phyloP scores from a whole-genome alignment of 192 early-diverging fungal genomes.

The Mortierella antarctica region DNA sequence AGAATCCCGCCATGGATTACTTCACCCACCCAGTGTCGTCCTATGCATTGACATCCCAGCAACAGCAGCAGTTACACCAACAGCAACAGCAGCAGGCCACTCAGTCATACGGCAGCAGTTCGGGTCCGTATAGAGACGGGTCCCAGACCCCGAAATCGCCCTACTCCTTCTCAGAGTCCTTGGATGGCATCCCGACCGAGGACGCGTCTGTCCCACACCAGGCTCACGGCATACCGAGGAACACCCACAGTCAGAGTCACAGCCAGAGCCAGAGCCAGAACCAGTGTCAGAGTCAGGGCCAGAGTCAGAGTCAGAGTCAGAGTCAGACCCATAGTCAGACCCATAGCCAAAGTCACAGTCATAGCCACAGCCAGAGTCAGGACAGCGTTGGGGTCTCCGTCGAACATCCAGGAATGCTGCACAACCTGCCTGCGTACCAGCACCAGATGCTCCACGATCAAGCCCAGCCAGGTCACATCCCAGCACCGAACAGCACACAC shows the following conservation, averaged over 20 bases:
- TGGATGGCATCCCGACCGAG: conserved; percentile 15
- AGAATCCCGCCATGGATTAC: conserved; percentile 20
- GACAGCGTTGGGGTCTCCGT: conserved; percentile 35
- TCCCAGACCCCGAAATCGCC: conserved; percentile 42
- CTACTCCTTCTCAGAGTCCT: conserved; percentile 28
- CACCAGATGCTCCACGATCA: conserved; percentile 33
- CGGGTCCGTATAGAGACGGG: conserved; percentile 23
- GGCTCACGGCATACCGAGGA: background rate
- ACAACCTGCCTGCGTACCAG: conserved; percentile 19
- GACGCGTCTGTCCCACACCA: conserved; percentile 1
- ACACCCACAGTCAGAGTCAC: background rate
- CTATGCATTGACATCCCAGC: conserved; percentile 21
- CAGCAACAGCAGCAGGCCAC: conserved; percentile 15
- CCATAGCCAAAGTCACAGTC: conserved; percentile 42
- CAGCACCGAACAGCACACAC: background rate
- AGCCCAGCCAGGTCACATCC: conserved; percentile 29
- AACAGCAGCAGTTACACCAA: conserved; percentile 13
- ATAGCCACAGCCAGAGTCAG: conserved; percentile 49
- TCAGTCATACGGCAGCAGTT: conserved; percentile 7
- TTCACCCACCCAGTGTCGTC: conserved; percentile 34
- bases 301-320: conserved; percentile 11
- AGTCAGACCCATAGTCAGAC: conserved; percentile 20
- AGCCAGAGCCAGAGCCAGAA: conserved; percentile 4
- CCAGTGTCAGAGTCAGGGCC: background rate
- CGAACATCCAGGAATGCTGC: conserved; percentile 12